These are phyloP conservation scores for Hortaea sp. DNA, from an alignment of 2,329 filamentous ascomycete genomes.

Conservation along the genomic window DNA sequence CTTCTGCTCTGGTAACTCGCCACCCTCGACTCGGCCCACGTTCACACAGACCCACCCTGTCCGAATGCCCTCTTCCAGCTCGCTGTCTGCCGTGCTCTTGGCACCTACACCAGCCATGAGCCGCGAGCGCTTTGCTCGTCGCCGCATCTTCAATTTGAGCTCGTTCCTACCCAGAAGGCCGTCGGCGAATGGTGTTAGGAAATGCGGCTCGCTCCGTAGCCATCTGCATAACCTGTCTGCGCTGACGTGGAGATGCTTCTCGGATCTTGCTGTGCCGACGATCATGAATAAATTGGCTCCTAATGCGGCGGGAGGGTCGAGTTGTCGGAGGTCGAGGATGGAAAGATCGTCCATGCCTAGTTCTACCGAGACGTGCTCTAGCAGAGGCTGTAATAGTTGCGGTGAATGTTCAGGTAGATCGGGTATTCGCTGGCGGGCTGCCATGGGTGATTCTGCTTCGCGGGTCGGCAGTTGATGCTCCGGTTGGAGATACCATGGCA, in stretches of 20 bases:
- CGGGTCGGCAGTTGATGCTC: slow-evolving; percentile 34
- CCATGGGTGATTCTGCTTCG: slow-evolving; percentile 32
- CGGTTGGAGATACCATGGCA: slow-evolving; percentile 72
- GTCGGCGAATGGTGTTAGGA: slow-evolving; percentile 68
- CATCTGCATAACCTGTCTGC: slow-evolving; percentile 84
- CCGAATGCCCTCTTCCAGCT: slow-evolving; percentile 71
- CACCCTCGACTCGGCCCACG: slow-evolving; percentile 62
- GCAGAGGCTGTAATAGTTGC: slow-evolving; percentile 57
- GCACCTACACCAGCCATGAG: slow-evolving; percentile 64
- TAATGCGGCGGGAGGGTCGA: slow-evolving; percentile 79
- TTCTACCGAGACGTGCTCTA: slow-evolving; percentile 72
- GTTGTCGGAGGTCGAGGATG: slow-evolving; percentile 69
- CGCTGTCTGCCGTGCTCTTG: slow-evolving; percentile 45
- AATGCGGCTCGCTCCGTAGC: slow-evolving; percentile 58
- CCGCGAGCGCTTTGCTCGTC: slow-evolving; percentile 72
- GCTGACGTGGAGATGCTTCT: slow-evolving; percentile 85
- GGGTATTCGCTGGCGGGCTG: slow-evolving; percentile 48
- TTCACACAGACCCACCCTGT: slow-evolving; percentile 97
- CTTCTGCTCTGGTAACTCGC: slow-evolving; percentile 46
- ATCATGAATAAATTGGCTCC: slow-evolving; percentile 88
- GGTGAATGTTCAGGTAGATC: slow-evolving; percentile 60
- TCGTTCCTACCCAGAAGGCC: slow-evolving; percentile 84
- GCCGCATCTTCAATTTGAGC: slow-evolving; percentile 72
- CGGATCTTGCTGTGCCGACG: slow-evolving; percentile 79
- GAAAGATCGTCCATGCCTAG: slow-evolving; percentile 75